Evolutionary conservation across 768 basidiomycete genomes (phyloP).

Genomic region (Suillus plorans): DNA sequence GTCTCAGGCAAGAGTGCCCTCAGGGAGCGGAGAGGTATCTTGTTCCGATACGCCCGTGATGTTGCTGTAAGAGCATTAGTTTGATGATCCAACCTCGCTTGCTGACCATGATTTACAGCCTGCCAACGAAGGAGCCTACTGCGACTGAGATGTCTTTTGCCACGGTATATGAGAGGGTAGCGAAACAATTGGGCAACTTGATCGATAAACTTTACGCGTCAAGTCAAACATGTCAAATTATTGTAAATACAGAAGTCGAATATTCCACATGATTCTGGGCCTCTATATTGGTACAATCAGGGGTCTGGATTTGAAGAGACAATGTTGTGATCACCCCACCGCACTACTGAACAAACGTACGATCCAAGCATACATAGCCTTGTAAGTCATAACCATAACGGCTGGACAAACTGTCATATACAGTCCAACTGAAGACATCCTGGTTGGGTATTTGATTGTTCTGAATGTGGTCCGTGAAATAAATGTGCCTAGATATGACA

Average conservation of each 20-base stretch:
- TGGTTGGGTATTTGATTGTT: neutral
- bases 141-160: slow-evolving; percentile 50
- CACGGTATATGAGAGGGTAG: neutral
- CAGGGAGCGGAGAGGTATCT: slow-evolving; percentile 70
- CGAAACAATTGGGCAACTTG: neutral
- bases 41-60: slow-evolving; percentile 81
- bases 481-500: no score
- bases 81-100: neutral
- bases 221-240: neutral
- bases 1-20: slow-evolving; percentile 59
- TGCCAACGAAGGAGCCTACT: slow-evolving; percentile 80
- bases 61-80: slow-evolving; percentile 68
- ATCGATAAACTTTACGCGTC: neutral
- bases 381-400: neutral
- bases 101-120: slow-evolving; percentile 45
- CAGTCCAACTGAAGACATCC: neutral
- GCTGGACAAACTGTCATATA: neutral
- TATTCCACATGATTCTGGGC: neutral
- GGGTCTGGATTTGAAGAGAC: neutral
- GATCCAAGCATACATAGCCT: neutral
- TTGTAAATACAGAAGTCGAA: neutral
- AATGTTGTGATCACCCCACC: neutral
- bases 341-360: neutral
- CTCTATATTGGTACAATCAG: neutral
- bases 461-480: no score